Evolutionary conservation across 1,139 yeast genomes (phyloP).

Genomic region (Suhomyces yuchorum): DNA sequence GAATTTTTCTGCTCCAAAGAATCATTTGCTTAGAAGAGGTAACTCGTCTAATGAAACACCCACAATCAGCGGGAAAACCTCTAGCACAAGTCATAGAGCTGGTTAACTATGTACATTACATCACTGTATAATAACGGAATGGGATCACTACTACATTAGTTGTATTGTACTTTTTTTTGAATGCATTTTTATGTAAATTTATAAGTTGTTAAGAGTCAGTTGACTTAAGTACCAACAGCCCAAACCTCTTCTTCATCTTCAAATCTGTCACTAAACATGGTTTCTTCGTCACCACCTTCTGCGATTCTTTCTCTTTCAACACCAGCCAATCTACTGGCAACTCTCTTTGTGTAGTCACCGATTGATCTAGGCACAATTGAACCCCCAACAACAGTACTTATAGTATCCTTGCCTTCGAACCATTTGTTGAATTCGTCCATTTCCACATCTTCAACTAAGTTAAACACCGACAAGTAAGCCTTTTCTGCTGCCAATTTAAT

Average conservation of each 20-base stretch:
- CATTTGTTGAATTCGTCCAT: slow-evolving; percentile 60
- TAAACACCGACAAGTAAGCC: slow-evolving; percentile 74
- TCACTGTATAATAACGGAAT: slow-evolving; percentile 7
- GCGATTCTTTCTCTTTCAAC: slow-evolving; percentile 84
- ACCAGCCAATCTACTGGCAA: slow-evolving; percentile 76
- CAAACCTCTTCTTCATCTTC: slow-evolving; percentile 89
- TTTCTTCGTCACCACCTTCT: slow-evolving; percentile 90
- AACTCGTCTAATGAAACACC: slow-evolving; percentile 13
- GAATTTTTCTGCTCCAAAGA: slow-evolving; percentile 7
- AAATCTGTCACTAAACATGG: slow-evolving; percentile 78
- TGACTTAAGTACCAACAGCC: slow-evolving; percentile 63
- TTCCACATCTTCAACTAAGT: slow-evolving; percentile 71
- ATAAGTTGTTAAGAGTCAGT: slow-evolving; percentile 31
- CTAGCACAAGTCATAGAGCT: slow-evolving; percentile 5
- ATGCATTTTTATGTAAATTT: slow-evolving; percentile 26
- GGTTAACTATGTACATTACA: slow-evolving; percentile 8
- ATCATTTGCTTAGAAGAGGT: slow-evolving; percentile 7
- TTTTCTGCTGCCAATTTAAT: slow-evolving; percentile 94
- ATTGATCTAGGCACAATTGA: slow-evolving; percentile 69
- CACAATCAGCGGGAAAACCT: slow-evolving; percentile 7
- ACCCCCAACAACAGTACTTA: slow-evolving; percentile 48
- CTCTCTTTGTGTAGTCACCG: slow-evolving; percentile 86
- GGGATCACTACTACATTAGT: background rate
- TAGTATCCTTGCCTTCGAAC: slow-evolving; percentile 40
- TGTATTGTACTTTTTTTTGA: background rate